phyloP scores from a whole-genome alignment of 805 yeast genomes.

The Kluyveromyces siamensis region DNA sequence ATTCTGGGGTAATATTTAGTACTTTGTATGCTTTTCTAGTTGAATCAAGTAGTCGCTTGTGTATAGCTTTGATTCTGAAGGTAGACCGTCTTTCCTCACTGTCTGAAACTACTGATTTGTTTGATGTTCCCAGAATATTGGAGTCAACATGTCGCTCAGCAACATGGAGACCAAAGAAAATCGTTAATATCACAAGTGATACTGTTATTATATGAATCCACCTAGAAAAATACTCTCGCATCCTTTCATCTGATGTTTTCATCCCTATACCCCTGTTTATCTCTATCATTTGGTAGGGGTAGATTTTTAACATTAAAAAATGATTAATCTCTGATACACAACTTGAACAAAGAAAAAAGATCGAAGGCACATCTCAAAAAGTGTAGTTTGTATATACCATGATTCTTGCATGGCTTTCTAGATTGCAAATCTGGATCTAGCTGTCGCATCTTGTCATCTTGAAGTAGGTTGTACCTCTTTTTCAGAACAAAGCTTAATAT shows the following conservation, averaged over 20 bases:
- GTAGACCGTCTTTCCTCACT: background rate
- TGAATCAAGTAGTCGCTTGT: constrained; percentile 3
- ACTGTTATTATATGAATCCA: background rate
- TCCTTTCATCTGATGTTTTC: background rate
- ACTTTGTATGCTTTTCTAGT: constrained; percentile 7
- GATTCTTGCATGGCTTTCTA: no score
- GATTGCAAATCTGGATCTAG: no score
- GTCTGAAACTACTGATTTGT: background rate
- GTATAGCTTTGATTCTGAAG: constrained; percentile 15
- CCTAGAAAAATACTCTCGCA: background rate
- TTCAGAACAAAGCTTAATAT: no score
- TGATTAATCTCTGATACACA: no score
- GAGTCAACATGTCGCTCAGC: background rate
- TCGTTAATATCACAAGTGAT: background rate
- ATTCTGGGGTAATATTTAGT: constrained; percentile 13
- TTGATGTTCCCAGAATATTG: background rate
- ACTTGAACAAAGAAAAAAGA: no score
- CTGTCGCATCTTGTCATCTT: no score
- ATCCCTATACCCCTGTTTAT: background rate
- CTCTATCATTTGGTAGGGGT: background rate
- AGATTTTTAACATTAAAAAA: background rate
- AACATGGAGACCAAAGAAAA: background rate
- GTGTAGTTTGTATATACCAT: no score
- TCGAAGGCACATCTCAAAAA: no score
- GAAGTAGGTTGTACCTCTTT: no score